Percentiles rank a stretch among this genome's conserved stretches.
Evolutionary conservation across 2,329 filamentous ascomycete species (phyloP).

Genomic region (Fusarium udum): DNA sequence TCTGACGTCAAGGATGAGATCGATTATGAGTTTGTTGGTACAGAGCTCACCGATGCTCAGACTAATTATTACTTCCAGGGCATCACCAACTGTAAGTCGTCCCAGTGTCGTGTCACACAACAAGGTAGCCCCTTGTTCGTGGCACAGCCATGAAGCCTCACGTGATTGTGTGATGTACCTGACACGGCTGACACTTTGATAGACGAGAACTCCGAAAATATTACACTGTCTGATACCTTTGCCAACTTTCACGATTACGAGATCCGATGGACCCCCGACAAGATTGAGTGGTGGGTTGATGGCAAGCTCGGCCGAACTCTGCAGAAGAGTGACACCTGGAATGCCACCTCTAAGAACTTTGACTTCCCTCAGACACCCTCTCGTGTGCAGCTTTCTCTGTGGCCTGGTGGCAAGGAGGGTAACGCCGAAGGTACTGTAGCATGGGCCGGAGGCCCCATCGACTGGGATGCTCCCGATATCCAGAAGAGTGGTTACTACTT

Average conservation of each 20-base stretch:
- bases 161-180: constrained; percentile 4
- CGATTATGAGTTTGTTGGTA: constrained; percentile 93
- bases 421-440: constrained; percentile 86
- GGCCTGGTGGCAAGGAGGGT: constrained; percentile 84
- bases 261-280: constrained; percentile 90
- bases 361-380: constrained; percentile 91
- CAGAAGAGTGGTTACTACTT: constrained; percentile 88
- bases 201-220: constrained; percentile 82
- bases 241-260: constrained; percentile 87
- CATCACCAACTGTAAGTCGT: constrained; percentile 81
- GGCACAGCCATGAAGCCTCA: constrained; percentile 2
- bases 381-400: constrained; percentile 92
- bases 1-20: constrained; percentile 98
- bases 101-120: neutral
- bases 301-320: constrained; percentile 79
- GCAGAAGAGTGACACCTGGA: constrained; percentile 84
- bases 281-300: constrained; percentile 87
- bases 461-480: constrained; percentile 85
- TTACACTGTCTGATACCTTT: constrained; percentile 76
- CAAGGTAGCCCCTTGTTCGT: constrained; percentile 4
- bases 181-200: constrained; percentile 21
- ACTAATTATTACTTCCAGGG: constrained; percentile 99
- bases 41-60: constrained; percentile 79
- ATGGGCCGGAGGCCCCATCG: constrained; percentile 88
- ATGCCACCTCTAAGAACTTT: constrained; percentile 82